These are phyloP conservation scores for Oidium heveae DNA, from an alignment of 2,329 filamentous ascomycete species.

Conservation along the genomic window DNA sequence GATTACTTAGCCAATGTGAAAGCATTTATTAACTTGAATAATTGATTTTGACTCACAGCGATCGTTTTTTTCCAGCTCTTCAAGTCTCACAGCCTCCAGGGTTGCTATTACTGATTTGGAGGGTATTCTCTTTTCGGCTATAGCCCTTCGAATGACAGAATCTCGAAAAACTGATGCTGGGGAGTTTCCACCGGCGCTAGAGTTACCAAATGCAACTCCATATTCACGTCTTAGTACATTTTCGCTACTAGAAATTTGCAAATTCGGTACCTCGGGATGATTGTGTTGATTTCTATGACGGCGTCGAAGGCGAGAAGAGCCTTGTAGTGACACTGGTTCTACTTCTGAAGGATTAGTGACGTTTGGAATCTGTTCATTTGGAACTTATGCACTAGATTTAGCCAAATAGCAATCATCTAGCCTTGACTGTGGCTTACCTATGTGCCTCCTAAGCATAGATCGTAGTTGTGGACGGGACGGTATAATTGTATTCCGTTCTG, in stretches of 20 bases:
- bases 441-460: no score
- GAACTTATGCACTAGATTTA: no score
- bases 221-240: slow-evolving; percentile 2
- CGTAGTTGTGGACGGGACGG: no score
- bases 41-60: slow-evolving; percentile 9
- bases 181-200: slow-evolving; percentile 6
- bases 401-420: no score
- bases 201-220: slow-evolving; percentile 1
- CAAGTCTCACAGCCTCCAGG: slow-evolving; percentile 10
- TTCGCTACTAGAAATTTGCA: no score
- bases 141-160: slow-evolving; percentile 7
- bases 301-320: not conserved
- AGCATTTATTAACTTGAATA: not conserved
- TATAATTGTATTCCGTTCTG: no score
- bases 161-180: slow-evolving; percentile 6
- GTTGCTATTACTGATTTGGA: slow-evolving; percentile 11
- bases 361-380: no score
- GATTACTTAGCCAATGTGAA: not conserved
- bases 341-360: no score
- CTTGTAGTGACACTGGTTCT: no score
- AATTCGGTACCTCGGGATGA: no score
- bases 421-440: no score
- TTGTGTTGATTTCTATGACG: not conserved
- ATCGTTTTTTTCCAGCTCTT: slow-evolving; percentile 9
- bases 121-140: slow-evolving; percentile 9